phyloP scores from a whole-genome alignment of 1,139 yeast species.

The Citeromyces siamensis region DNA sequence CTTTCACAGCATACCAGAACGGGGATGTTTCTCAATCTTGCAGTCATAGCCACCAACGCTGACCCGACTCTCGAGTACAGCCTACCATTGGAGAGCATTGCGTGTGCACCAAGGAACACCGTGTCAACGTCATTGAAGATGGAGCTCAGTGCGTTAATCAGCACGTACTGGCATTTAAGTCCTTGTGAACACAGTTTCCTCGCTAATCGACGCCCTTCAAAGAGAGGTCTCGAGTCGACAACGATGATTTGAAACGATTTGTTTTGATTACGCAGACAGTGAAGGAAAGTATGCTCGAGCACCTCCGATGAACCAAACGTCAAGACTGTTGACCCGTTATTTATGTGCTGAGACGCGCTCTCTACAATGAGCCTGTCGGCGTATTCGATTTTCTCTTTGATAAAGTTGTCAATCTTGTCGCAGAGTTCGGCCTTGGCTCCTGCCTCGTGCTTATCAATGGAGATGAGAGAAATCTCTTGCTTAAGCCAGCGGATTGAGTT shows the following conservation, averaged over 20 bases:
- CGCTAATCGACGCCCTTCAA: conserved; percentile 81
- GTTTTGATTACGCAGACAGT: conserved; percentile 47
- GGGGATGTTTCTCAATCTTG: conserved; percentile 80
- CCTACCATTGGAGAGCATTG: conserved; percentile 92
- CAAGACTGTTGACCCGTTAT: conserved; percentile 66
- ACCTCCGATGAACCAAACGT: conserved; percentile 89
- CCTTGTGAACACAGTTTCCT: conserved; percentile 43
- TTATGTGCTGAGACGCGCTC: conserved; percentile 67
- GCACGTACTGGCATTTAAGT: conserved; percentile 58
- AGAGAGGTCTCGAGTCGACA: conserved; percentile 91
- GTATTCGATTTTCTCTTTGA: conserved; percentile 73
- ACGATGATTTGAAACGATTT: conserved; percentile 72
- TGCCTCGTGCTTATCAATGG: conserved; percentile 59
- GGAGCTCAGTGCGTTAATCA: conserved; percentile 70
- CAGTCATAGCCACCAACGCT: conserved; percentile 86
- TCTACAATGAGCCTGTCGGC: conserved; percentile 80
- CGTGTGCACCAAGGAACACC: conserved; percentile 93
- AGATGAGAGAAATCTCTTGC: conserved; percentile 75
- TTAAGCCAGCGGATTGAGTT: conserved; percentile 96
- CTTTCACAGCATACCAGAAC: conserved; percentile 94
- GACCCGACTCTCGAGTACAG: conserved; percentile 92
- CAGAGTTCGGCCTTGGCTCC: conserved; percentile 61
- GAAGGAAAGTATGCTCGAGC: conserved; percentile 59
- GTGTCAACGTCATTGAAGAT: conserved; percentile 78
- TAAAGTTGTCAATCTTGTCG: conserved; percentile 66